Conservation (phyloP, 192 early-diverging fungal genomes). For the Bifiguratus adelaidae region DNA sequence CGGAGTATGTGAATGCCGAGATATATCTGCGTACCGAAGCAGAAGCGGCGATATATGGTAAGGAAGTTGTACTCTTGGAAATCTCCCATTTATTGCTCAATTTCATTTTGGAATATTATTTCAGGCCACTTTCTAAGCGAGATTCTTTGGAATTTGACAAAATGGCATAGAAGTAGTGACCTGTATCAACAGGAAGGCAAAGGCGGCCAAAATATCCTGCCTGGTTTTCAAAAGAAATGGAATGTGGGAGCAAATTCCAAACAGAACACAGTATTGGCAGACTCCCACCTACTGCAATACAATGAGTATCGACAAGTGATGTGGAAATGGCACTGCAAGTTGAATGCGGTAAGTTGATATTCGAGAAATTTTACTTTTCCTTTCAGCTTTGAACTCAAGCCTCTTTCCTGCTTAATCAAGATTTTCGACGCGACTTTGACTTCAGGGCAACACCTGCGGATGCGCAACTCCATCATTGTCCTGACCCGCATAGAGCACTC, state of each 20-base stretch:
- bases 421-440: slow-evolving; percentile 27
- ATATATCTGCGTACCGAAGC: slow-evolving; percentile 54
- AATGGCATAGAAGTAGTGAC: slow-evolving; percentile 38
- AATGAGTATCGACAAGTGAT: slow-evolving; percentile 51
- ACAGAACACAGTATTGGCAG: slow-evolving; percentile 15
- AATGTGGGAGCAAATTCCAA: slow-evolving; percentile 11
- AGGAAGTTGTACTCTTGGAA: not conserved
- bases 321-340: slow-evolving; percentile 64
- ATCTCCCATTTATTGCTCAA: not conserved
- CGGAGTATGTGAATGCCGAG: slow-evolving; percentile 29
- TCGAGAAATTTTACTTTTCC: not conserved
- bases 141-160: slow-evolving; percentile 38
- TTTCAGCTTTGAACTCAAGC: not conserved
- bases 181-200: slow-evolving; percentile 44
- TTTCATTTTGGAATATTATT: not conserved
- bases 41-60: slow-evolving; percentile 62
- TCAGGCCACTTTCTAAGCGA: slow-evolving; percentile 47
- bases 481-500: slow-evolving; percentile 45
- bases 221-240: slow-evolving; percentile 67
- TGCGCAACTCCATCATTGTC: slow-evolving; percentile 66
- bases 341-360: slow-evolving; percentile 17
- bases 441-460: slow-evolving; percentile 57
- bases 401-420: not conserved
- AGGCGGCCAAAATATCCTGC: slow-evolving; percentile 39
- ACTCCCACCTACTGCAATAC: slow-evolving; percentile 37